phyloP scores from a whole-genome alignment of 192 early-diverging fungal species.

The Piromyces sp. region DNA sequence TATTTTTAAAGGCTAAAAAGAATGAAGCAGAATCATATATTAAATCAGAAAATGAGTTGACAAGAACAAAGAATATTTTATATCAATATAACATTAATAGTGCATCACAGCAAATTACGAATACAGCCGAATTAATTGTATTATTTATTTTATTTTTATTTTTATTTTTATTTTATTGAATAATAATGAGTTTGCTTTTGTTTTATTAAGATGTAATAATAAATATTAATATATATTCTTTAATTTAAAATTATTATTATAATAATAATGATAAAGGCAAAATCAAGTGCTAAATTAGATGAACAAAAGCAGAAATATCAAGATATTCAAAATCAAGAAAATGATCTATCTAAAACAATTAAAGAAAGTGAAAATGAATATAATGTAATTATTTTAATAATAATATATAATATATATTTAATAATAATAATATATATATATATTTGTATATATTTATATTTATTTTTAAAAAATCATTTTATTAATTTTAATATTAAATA shows the following conservation, averaged over 20 bases:
- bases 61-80: conserved; percentile 47
- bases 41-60: conserved; percentile 60
- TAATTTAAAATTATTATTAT: too few species aligned
- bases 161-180: not conserved
- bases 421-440: too few species aligned
- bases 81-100: conserved; percentile 56
- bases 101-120: conserved; percentile 21
- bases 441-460: too few species aligned
- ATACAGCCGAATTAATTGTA: conserved; percentile 18
- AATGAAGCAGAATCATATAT: conserved; percentile 66
- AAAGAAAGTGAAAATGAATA: not conserved
- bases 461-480: too few species aligned
- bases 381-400: not conserved
- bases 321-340: not conserved
- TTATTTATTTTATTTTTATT: not conserved
- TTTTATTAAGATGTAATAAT: too few species aligned
- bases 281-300: not conserved
- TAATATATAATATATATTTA: too few species aligned
- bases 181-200: too few species aligned
- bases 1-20: conserved; percentile 52
- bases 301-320: not conserved
- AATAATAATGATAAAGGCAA: not conserved
- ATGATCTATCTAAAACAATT: not conserved
- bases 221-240: too few species aligned
- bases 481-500: too few species aligned